Evolutionary conservation across 441 rosid species (phyloP), one percentile per base, ranked within the genome.

Genomic region (Euphorbia corollata): DNA sequence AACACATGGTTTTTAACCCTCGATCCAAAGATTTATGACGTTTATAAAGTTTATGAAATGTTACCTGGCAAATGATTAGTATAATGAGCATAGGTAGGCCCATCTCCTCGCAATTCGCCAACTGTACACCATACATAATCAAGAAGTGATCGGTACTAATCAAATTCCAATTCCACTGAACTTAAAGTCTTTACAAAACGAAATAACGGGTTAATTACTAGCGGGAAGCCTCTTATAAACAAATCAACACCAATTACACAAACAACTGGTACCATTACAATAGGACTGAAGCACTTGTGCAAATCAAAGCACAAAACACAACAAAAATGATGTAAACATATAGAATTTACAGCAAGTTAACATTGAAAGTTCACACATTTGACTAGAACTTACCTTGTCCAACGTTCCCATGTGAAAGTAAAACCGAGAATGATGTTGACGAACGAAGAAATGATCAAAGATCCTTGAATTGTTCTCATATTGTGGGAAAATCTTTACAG

Each of bases 81-180:
- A 91, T 68, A 80, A 94, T 82, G 73, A 94, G 85, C 97, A 91
- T 91, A 2, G 99, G 99, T 72, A 94, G 84, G 70, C 99, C 99
- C 51, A 91, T 74, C 81, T 94, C 96, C 72, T 86, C 88, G 20
- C 99, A 93, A 59, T 81, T 86, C 45, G 87, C 99, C 63, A 93
- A 96, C 99, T 93, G 90, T 62, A 73, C 20, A 67, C 5, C 39
- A 65, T 47, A 59, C 68, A 47, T 72, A 22, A 23, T 50, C 55
- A 13, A 80, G 22, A 13, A 8, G 63, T 55, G 22, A 36, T 50
- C 13, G 50, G 64, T 12, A 59, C 20, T 5, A 7, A 20, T 57
- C 32, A 43, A 63, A 11, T 60, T 38, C 61, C 32, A 61, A 57
- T 59, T 23, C 48, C 48, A 50, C 23, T 13, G 41, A 55, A 13